phyloP scores from a whole-genome alignment of 129 eudicot genomes.

The Glebionis coronaria region DNA sequence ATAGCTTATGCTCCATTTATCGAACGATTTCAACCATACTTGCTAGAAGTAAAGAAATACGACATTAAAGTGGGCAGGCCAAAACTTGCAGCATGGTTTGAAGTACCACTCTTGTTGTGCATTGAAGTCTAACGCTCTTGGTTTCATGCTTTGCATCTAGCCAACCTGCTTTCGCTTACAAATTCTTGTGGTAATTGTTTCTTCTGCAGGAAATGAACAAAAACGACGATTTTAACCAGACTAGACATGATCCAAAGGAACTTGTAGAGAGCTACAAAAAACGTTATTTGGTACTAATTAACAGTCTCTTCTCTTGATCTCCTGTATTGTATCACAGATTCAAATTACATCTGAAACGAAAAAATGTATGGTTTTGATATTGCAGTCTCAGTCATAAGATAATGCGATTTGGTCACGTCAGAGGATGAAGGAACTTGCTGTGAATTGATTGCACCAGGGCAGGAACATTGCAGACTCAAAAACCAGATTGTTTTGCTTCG shows the following conservation, averaged over 20 bases:
- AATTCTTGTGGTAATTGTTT: not conserved
- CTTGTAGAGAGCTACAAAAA: conserved; percentile 68
- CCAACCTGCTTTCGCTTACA: not conserved
- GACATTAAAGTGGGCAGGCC: conserved; percentile 69
- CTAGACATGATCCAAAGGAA: conserved; percentile 68
- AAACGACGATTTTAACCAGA: conserved; percentile 56
- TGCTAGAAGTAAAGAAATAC: conserved; percentile 58
- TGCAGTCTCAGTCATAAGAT: conserved; percentile 28
- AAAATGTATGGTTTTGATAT: not conserved
- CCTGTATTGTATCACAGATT: not conserved
- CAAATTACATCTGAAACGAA: conserved; percentile 2
- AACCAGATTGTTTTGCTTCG: not conserved
- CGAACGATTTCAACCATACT: conserved; percentile 68
- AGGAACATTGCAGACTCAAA: not conserved
- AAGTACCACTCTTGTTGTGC: conserved; percentile 41
- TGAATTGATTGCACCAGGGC: conserved; percentile 1
- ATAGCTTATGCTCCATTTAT: conserved; percentile 91
- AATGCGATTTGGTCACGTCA: not conserved
- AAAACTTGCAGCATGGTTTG: conserved; percentile 69
- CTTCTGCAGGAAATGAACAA: conserved; percentile 65
- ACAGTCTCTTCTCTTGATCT: conserved; percentile 9
- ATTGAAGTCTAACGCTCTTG: conserved; percentile 1
- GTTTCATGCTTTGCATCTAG: not conserved
- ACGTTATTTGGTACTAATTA: conserved; percentile 52
- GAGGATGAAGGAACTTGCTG: conserved; percentile 23